These are phyloP conservation scores for Cryptosporidium muris DNA, from an alignment of 169 alveolate genomes.

Conservation along the genomic window DNA sequence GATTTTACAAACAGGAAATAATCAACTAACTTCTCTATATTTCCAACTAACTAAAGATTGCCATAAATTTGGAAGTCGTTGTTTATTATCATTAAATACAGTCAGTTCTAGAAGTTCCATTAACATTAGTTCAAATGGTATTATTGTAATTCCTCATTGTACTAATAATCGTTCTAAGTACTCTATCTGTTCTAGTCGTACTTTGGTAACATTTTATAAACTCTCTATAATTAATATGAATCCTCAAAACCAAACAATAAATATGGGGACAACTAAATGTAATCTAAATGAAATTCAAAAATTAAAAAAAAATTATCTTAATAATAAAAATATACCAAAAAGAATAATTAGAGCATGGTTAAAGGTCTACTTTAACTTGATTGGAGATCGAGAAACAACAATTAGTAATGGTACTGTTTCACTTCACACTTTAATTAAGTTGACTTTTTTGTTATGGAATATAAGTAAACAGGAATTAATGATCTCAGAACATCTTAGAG, in stretches of 20 bases:
- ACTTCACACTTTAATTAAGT: slow-evolving; percentile 3
- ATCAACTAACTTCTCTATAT: too few relatives aligned
- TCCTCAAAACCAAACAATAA: too few relatives aligned
- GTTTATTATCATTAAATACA: background rate
- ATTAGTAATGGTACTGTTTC: background rate
- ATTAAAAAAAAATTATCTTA: background rate
- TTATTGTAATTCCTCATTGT: slow-evolving; percentile 35
- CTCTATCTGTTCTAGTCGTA: background rate
- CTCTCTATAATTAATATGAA: too few relatives aligned
- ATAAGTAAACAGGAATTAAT: slow-evolving; percentile 25
- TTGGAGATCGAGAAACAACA: slow-evolving; percentile 14
- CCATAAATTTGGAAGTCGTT: too few relatives aligned
- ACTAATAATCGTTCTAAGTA: background rate
- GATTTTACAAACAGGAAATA: too few relatives aligned
- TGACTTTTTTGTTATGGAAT: slow-evolving; percentile 19
- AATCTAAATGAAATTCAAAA: slow-evolving; percentile 1
- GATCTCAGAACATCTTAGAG: background rate
- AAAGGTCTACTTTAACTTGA: slow-evolving; percentile 16
- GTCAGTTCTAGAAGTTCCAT: slow-evolving; percentile 51
- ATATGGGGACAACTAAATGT: background rate
- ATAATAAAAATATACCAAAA: background rate
- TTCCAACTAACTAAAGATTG: too few relatives aligned
- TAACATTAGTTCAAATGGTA: slow-evolving; percentile 34
- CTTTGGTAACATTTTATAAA: too few relatives aligned
- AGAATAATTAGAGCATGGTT: slow-evolving; percentile 38